Base-by-base conservation (phyloP, 164 flowering plant genomes). In the Tetrastigma voinierianum region DNA sequence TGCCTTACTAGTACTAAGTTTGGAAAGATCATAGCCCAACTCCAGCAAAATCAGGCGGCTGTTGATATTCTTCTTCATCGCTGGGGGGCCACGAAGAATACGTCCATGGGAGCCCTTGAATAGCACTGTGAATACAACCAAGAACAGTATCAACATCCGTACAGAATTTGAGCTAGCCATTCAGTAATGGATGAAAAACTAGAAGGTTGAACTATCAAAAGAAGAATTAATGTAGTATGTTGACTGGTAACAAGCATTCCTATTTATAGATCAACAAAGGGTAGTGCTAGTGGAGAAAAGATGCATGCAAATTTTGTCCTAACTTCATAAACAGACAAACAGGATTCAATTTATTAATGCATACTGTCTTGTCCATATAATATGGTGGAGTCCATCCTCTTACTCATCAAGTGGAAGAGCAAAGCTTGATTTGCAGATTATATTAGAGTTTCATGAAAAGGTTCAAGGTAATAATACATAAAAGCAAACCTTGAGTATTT, bases 11-110 rank as follows among this genome's bases (percentile, higher is more conserved):
- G 40, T 3, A 46, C 48, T 19, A 18, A 44, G 65, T 10, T 51
- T 54, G 9, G 60, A 43, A 7, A 46, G 20, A 70, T 57, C 56
- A 43, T 56, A 70, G 16, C 70, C 70, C 2, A 70, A 43, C 65
- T 70, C 23, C 1, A 44, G 48, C 24, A 65, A 11, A 17, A 58
- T 68, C 3, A 14, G 59, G 4, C 23, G 44, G 59, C 51, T 68
- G 19, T 49, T 23, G 8, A 11, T 44, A 15, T 52, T n/a, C 7
- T 20, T 51, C 44, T 68, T 43, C 65, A 45, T 47, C 47, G 43
- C 53, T 5, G 44, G 48, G n/a, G 16, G 15, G 12, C 10, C 17
- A 13, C 17, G 55, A n/a, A 47, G 57, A 20, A 16, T 47, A 63
- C 45, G 53, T 40, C 65, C 61, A 32, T 59, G n/a, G 19, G 44